These are phyloP conservation scores for Aegle marmelos DNA, from an alignment of 345 rosid genomes.

Conservation along the genomic window DNA sequence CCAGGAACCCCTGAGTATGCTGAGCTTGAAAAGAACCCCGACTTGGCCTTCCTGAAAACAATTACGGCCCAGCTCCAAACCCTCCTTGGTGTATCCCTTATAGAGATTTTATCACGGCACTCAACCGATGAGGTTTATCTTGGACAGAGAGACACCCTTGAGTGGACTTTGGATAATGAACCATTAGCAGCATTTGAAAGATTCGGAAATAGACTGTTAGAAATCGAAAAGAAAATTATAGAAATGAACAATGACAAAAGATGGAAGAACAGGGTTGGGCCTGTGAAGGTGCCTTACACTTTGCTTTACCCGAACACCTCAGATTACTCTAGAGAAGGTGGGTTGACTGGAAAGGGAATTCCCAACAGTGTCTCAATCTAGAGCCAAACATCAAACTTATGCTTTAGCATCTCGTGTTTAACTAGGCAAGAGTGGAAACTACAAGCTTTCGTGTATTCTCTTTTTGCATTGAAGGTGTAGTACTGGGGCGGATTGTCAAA, in stretches of 20 bases:
- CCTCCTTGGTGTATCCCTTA: slow-evolving; percentile 77
- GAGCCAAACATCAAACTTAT: background rate
- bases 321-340: slow-evolving; percentile 53
- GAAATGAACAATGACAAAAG: slow-evolving; percentile 55
- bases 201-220: slow-evolving; percentile 45
- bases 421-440: background rate
- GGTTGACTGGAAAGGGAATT: slow-evolving; percentile 83
- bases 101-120: slow-evolving; percentile 79
- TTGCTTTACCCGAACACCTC: slow-evolving; percentile 73
- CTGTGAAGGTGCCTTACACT: slow-evolving; percentile 76
- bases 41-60: slow-evolving; percentile 66
- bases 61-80: slow-evolving; percentile 92
- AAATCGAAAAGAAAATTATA: slow-evolving; percentile 57
- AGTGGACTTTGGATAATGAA: slow-evolving; percentile 77
- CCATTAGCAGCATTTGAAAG: slow-evolving; percentile 60
- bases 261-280: slow-evolving; percentile 74
- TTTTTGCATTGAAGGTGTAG: background rate
- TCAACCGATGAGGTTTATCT: slow-evolving; percentile 82
- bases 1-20: slow-evolving; percentile 66
- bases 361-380: slow-evolving; percentile 89
- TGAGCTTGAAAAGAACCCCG: slow-evolving; percentile 52
- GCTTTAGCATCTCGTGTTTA: background rate
- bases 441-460: background rate
- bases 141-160: slow-evolving; percentile 68
- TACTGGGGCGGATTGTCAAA: background rate